A percentile compares a stretch with the other conserved stretches of the same genome.
These are phyloP conservation scores for Wickerhamomyces chambardii DNA, from an alignment of 805 yeast species.

Conservation along the genomic window DNA sequence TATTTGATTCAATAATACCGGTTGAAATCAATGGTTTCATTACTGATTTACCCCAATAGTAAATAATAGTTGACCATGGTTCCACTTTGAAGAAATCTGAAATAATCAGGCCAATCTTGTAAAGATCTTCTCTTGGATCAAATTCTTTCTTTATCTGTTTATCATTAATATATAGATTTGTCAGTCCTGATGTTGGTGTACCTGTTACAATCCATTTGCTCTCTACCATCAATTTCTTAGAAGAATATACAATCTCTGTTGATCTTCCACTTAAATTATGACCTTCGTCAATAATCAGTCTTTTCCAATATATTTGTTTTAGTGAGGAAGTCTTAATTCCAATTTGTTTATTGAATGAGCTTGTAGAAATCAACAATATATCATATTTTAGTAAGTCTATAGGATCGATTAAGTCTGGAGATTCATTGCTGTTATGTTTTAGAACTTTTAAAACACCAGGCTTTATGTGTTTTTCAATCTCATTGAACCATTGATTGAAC, in stretches of 20 bases:
- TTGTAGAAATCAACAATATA: constrained; percentile 39
- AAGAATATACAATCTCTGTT: constrained; percentile 39
- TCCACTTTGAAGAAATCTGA: constrained; percentile 46
- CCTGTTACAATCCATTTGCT: constrained; percentile 72
- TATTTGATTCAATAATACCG: constrained; percentile 30
- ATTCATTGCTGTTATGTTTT: too few species aligned
- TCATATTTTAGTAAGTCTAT: constrained; percentile 35
- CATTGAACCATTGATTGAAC: constrained; percentile 56
- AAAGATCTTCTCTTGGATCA: constrained; percentile 43
- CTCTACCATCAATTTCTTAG: constrained; percentile 42
- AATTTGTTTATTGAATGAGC: constrained; percentile 33
- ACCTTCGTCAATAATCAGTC: constrained; percentile 71
- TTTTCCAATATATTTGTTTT: constrained; percentile 47
- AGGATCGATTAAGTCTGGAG: too few species aligned
- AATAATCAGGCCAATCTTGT: constrained; percentile 42
- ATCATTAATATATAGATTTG: constrained; percentile 38
- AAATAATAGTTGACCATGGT: constrained; percentile 42
- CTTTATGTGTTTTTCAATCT: constrained; percentile 45
- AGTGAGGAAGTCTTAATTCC: constrained; percentile 26
- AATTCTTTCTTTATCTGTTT: constrained; percentile 29
- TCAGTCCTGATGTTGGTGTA: constrained; percentile 66
- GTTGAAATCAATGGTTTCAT: constrained; percentile 37
- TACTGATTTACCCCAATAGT: constrained; percentile 37
- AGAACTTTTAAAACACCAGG: constrained; percentile 26
- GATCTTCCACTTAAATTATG: constrained; percentile 50